phyloP scores from a whole-genome alignment of 75 land plant species.

The Larix kaempferi region DNA sequence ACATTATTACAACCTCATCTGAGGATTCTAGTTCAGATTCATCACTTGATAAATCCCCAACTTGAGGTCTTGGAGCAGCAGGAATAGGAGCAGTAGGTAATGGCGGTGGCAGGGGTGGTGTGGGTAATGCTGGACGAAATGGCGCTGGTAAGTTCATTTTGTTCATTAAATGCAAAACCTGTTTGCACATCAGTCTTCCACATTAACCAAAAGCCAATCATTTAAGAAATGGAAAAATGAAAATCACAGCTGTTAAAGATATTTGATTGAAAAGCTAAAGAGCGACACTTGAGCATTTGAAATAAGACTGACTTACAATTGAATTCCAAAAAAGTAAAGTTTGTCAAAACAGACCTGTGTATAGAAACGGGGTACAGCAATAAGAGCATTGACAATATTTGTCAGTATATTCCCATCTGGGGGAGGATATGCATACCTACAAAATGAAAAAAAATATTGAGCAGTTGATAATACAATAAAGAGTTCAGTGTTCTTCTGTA shows the following conservation, averaged over 20 bases:
- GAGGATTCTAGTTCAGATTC: slow-evolving; percentile 97
- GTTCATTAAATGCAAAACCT: slow-evolving; percentile 99
- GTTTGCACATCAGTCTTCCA: slow-evolving; percentile 8
- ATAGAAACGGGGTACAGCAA: slow-evolving; percentile 98
- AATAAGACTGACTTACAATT: not conserved
- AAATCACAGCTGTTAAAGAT: not conserved
- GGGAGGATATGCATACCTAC: slow-evolving; percentile 92
- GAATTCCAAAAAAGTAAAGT: not conserved
- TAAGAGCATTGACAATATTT: slow-evolving; percentile 91
- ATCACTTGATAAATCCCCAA: slow-evolving; percentile 59
- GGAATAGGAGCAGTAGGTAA: slow-evolving; percentile 54
- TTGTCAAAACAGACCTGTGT: slow-evolving; percentile 58
- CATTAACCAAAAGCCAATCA: slow-evolving; percentile 9
- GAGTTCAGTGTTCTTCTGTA: too few species aligned
- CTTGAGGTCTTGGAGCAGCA: slow-evolving; percentile 16
- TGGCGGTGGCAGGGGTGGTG: slow-evolving; percentile 85
- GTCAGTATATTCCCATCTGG: slow-evolving; percentile 98
- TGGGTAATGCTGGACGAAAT: slow-evolving; percentile 88
- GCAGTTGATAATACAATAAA: not conserved
- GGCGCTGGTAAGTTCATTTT: slow-evolving; percentile 99
- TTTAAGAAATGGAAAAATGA: not conserved
- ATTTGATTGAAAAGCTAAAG: not conserved
- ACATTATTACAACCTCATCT: slow-evolving; percentile 48
- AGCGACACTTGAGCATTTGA: not conserved
- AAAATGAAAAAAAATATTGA: slow-evolving; percentile 12